Conservation (phyloP, 495 filamentous ascomycete genomes). For the Tuber indicum region DNA sequence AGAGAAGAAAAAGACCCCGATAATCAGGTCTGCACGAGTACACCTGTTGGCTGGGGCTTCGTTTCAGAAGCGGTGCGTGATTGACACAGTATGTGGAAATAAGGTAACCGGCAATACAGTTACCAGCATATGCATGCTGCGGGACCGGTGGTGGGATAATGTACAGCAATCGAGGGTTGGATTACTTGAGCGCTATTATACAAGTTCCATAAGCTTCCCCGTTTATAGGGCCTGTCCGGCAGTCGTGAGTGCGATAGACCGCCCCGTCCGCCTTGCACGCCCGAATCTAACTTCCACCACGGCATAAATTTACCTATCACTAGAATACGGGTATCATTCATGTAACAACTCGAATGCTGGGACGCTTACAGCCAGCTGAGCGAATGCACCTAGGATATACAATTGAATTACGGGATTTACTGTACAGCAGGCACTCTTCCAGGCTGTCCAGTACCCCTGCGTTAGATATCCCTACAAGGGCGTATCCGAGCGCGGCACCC, state of each 20-base stretch:
- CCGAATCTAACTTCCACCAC: neutral
- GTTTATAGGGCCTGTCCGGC: neutral
- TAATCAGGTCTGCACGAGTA: neutral
- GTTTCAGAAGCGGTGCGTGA: neutral
- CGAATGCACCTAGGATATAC: no score
- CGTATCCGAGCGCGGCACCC: neutral
- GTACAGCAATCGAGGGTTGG: neutral
- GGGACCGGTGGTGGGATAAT: neutral
- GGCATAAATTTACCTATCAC: neutral
- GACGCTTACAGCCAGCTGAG: neutral
- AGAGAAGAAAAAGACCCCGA: neutral
- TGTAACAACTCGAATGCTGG: neutral
- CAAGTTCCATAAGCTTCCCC: neutral
- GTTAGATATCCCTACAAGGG: neutral
- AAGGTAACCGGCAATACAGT: neutral
- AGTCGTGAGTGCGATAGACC: neutral
- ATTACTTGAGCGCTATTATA: neutral
- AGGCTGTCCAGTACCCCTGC: neutral
- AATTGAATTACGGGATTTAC: neutral
- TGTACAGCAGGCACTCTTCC: neutral
- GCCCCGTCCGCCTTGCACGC: neutral
- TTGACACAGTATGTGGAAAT: neutral
- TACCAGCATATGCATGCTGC: neutral
- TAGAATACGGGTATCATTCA: neutral
- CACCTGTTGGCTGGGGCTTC: neutral